These are phyloP conservation scores for Yarrowia yakushimensis DNA, from an alignment of 805 yeast species.

Conservation along the genomic window DNA sequence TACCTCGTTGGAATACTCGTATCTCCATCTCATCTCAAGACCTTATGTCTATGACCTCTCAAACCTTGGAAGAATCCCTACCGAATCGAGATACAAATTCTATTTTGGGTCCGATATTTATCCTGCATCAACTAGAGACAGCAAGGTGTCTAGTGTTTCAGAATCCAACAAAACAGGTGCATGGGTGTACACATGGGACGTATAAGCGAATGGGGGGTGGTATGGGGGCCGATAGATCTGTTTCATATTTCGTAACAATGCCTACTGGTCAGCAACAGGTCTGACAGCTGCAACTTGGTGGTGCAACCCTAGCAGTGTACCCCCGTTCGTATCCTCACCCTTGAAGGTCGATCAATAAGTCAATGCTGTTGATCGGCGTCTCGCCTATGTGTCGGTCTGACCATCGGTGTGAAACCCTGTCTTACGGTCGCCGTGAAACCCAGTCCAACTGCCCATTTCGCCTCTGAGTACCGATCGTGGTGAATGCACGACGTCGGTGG, in stretches of 20 bases:
- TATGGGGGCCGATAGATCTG: no score
- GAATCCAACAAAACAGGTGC: background rate
- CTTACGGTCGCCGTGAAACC: background rate
- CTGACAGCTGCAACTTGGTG: background rate
- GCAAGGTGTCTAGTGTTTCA: conserved; percentile 22
- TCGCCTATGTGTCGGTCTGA: background rate
- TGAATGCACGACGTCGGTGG: background rate
- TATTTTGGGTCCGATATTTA: background rate
- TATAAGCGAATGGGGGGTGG: background rate
- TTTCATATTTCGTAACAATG: no score
- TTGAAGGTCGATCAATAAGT: conserved; percentile 1
- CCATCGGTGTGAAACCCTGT: background rate
- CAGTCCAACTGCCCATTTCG: background rate
- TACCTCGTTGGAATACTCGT: background rate
- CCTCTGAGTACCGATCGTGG: background rate
- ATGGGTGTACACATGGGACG: background rate
- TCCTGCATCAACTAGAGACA: conserved; percentile 8
- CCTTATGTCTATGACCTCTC: background rate
- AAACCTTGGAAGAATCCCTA: conserved; percentile 10
- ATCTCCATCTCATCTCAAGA: conserved; percentile 1
- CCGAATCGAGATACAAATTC: conserved; percentile 7
- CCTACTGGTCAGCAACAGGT: no score
- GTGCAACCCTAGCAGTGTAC: background rate
- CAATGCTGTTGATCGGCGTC: conserved; percentile 17
- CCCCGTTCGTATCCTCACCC: conserved; percentile 15